Evolutionary conservation across 192 early-diverging fungal species (phyloP).

Genomic region (Anaeromyces robustus): DNA sequence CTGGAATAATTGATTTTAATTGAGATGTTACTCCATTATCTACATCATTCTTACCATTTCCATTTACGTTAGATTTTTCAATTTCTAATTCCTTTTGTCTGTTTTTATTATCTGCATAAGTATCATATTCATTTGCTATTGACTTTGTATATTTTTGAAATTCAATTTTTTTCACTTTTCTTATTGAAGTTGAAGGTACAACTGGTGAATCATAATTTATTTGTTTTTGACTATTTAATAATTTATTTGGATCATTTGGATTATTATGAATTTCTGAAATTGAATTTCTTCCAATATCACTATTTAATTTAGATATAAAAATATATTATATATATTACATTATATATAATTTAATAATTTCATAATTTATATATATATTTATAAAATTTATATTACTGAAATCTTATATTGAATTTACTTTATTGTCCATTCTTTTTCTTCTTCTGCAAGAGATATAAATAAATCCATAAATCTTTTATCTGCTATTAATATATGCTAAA

Average conservation of each 20-base stretch:
- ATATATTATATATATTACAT: no score
- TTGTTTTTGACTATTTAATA: not conserved
- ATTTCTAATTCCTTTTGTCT: not conserved
- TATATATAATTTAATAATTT: no score
- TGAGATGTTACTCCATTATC: not conserved
- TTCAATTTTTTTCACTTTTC: not conserved
- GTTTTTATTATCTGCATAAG: not conserved
- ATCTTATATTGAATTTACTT: no score
- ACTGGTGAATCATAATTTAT: not conserved
- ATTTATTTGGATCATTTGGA: not conserved
- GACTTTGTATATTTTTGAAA: not conserved
- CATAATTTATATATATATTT: no score
- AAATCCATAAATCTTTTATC: not conserved
- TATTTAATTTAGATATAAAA: not conserved
- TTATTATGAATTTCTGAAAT: not conserved
- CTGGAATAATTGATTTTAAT: conserved; percentile 45
- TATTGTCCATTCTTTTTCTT: not conserved
- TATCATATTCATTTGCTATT: not conserved
- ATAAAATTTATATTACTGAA: no score
- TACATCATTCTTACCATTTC: not conserved
- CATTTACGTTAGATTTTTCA: not conserved
- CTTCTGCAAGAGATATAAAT: not conserved
- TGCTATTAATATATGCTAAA: no score
- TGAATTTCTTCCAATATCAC: not conserved
- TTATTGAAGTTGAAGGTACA: not conserved